These are phyloP conservation scores for Talaromyces stipitatus DNA, from an alignment of 495 filamentous ascomycete species.

Conservation along the genomic window DNA sequence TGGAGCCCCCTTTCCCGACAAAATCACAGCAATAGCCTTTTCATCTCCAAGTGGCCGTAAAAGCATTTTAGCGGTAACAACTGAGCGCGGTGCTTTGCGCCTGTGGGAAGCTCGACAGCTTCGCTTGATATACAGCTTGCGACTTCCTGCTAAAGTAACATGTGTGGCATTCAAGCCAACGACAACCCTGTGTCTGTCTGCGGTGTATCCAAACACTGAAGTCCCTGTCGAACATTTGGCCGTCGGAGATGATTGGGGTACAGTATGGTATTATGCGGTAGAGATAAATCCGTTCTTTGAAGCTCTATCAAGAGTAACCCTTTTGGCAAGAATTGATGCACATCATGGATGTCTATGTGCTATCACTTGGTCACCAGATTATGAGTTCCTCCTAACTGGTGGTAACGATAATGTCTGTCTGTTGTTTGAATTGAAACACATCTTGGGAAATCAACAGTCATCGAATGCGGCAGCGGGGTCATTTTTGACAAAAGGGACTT, in stretches of 20 bases:
- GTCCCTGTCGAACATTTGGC: conserved; percentile 65
- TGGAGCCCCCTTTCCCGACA: conserved; percentile 36
- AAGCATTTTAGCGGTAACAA: conserved; percentile 78
- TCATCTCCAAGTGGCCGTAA: conserved; percentile 71
- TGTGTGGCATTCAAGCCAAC: conserved; percentile 65
- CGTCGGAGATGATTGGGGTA: conserved; percentile 81
- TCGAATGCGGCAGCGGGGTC: neutral
- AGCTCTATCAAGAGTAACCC: conserved; percentile 32
- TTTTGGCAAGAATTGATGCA: conserved; percentile 67
- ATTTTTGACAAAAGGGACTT: neutral
- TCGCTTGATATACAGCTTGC: conserved; percentile 63
- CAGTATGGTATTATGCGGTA: conserved; percentile 79
- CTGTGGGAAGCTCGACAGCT: conserved; percentile 54
- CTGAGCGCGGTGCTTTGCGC: conserved; percentile 57
- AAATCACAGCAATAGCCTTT: conserved; percentile 81
- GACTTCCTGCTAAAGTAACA: conserved; percentile 62
- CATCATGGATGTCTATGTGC: conserved; percentile 92
- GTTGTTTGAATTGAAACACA: conserved; percentile 57
- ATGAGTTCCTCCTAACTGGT: conserved; percentile 72
- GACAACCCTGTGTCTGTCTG: conserved; percentile 32
- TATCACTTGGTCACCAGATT: conserved; percentile 76
- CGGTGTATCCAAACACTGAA: conserved; percentile 22
- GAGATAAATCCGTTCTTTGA: conserved; percentile 62
- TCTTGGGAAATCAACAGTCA: neutral
- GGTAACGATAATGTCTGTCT: conserved; percentile 89